Conservation (phyloP, 306 rosid species). For the Albizia julibrissin region DNA sequence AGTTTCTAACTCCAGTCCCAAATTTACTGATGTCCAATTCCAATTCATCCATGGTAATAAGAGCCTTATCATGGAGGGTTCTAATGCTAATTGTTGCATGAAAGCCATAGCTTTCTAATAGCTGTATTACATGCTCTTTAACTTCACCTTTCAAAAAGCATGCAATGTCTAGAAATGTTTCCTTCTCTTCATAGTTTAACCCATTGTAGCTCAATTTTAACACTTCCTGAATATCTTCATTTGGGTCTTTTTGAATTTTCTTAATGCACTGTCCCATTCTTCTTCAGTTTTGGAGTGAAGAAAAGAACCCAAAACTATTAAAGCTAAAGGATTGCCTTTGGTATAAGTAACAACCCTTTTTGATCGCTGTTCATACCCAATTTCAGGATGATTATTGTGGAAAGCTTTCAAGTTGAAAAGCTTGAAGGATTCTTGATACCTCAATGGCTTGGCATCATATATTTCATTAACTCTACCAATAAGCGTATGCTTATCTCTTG, state of each 20-base stretch:
- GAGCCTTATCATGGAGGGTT: not conserved
- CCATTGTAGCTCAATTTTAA: not conserved
- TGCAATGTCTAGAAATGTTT: not conserved
- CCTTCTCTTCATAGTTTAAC: not conserved
- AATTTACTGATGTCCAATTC: no score
- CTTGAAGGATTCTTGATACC: not conserved
- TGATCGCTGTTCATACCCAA: not conserved
- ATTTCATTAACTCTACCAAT: not conserved
- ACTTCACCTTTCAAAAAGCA: not conserved
- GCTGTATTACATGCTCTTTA: not conserved
- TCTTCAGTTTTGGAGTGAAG: not conserved
- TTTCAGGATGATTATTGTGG: not conserved
- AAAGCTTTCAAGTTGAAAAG: constrained; percentile 40
- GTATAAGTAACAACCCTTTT: not conserved
- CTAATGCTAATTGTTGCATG: not conserved
- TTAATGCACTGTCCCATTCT: not conserved
- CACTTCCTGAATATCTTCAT: not conserved
- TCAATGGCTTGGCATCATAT: not conserved
- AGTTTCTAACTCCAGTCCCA: no score
- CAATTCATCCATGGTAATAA: not conserved
- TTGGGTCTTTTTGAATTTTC: not conserved
- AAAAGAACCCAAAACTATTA: constrained; percentile 10
- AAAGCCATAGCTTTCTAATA: not conserved
- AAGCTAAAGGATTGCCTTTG: constrained; percentile 4
- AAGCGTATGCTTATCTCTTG: not conserved